Conservation (phyloP, 495 filamentous ascomycete genomes). For the Parmelia sp. region DNA sequence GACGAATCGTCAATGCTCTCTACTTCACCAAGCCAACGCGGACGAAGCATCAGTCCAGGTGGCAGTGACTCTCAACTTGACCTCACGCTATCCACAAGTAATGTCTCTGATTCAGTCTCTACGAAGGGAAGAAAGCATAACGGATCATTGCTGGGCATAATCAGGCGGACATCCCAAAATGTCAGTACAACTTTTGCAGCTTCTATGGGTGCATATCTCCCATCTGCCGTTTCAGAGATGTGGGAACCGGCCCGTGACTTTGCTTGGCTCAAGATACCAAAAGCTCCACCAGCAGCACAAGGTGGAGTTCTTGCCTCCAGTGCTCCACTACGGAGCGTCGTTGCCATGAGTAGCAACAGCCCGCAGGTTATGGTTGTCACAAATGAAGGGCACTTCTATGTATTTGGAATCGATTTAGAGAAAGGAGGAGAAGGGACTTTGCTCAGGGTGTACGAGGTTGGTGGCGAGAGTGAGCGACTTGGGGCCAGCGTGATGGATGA, state of each 20-base stretch:
- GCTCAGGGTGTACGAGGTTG: conserved; percentile 65
- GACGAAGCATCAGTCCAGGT: conserved; percentile 38
- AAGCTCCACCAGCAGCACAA: conserved; percentile 37
- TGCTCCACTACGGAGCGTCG: conserved; percentile 68
- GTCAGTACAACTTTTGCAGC: conserved; percentile 87
- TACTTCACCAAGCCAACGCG: conserved; percentile 32
- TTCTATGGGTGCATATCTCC: conserved; percentile 83
- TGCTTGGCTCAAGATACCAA: conserved; percentile 92
- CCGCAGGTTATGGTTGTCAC: conserved; percentile 98
- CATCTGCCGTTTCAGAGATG: conserved; percentile 88
- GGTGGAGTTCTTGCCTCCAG: conserved; percentile 31
- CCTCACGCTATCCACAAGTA: conserved; percentile 30
- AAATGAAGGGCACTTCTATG: conserved; percentile 88
- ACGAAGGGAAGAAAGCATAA: conserved; percentile 43
- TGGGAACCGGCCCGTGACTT: conserved; percentile 96
- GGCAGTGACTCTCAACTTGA: conserved; percentile 33
- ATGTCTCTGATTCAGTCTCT: conserved; percentile 30
- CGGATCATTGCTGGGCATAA: conserved; percentile 75
- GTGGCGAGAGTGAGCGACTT: conserved; percentile 24
- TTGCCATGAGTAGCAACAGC: conserved; percentile 87
- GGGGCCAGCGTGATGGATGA: conserved; percentile 24
- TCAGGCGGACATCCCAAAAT: conserved; percentile 93
- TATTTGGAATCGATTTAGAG: conserved; percentile 91
- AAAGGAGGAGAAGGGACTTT: conserved; percentile 90
- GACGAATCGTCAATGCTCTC: conserved; percentile 28